These are phyloP conservation scores for Xylona heveae DNA, from an alignment of 495 filamentous ascomycete genomes.

Conservation along the genomic window DNA sequence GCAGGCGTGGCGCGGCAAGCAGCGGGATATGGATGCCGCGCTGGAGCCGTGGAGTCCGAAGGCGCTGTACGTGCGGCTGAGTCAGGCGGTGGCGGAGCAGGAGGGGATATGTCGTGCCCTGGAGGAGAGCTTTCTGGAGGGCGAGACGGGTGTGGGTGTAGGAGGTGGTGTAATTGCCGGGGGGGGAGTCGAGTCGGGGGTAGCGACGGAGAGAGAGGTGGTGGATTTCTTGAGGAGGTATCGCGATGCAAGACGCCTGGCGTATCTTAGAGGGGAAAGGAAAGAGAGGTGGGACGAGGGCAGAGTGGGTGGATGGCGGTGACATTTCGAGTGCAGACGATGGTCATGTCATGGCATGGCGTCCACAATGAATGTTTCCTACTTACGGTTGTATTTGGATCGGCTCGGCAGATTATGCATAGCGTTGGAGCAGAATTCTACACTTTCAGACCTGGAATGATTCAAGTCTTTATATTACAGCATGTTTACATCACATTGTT, in stretches of 20 bases:
- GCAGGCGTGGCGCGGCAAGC: conserved; percentile 73
- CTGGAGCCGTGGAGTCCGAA: conserved; percentile 70
- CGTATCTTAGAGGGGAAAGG: conserved; percentile 4
- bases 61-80: conserved; percentile 58
- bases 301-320: conserved; percentile 6
- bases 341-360: too few relatives aligned
- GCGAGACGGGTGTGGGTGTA: conserved; percentile 9
- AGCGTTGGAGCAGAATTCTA: too few relatives aligned
- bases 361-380: too few relatives aligned
- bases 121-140: conserved; percentile 79
- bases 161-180: too few relatives aligned
- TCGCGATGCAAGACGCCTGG: conserved; percentile 3
- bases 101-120: conserved; percentile 61
- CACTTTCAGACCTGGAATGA: too few relatives aligned
- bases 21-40: conserved; percentile 68
- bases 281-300: conserved; percentile 7
- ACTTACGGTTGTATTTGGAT: too few relatives aligned
- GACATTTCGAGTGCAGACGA: too few relatives aligned
- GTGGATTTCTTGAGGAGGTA: conserved; percentile 5
- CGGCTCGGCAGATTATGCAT: too few relatives aligned
- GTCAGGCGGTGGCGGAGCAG: conserved; percentile 57
- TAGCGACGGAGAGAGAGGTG: conserved; percentile 4
- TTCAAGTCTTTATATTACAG: too few relatives aligned
- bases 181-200: too few relatives aligned
- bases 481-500: too few relatives aligned